Evolutionary conservation across 1,284 basidiomycete genomes (phyloP), one percentile per base, ranked within the genome.

Genomic region (Leccinum colubrinum): DNA sequence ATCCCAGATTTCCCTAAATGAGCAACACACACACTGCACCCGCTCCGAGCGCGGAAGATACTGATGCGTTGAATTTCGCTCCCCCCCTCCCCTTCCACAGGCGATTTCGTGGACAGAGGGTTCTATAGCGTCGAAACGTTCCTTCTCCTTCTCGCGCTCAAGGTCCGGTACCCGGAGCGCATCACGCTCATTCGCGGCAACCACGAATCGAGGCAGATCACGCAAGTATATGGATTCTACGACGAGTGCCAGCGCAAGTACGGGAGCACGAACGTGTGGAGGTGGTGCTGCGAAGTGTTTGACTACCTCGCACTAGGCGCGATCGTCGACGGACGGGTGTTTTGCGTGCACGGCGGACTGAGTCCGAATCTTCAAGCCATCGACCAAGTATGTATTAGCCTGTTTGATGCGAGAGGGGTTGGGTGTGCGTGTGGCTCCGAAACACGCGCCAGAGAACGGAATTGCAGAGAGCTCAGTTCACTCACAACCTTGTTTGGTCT

Each of bases 101-200:
- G 95, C 65, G 95, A 97, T 78, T 98, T 96, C 75, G 95, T 97
- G 67, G 95, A 97, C 78, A 88, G 97, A 56, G 97, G 97, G 12
- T 98, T 95, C 80, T 98, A 98, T 82, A 92, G 88, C 70, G 96
- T 99, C 63, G 97, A 99, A 76, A 99, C 97, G 0, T 97, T 99
- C 74, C 84, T 98, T 7, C 87, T 99, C 33, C 84, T 99, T 6
- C 86, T 99, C 59, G 92, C 96, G 1, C 87, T 97, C 75, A 99
- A 99, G 79, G 96, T 98, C 58, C 92, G 97, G 20, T 98, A 98
- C 76, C 96, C 95, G 17, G 97, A 99, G 74, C 88, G 97, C 55
- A 97, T 99, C 74, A 98, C 95, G 0, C 87, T 99, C 67, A 97
- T 99, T 68, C 86, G 97, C 39, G 97, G 97, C 12, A 99, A 99